Evolutionary conservation across 495 filamentous ascomycete species (phyloP), one percentile per base, ranked within the genome.

Genomic region (Aspergillus olivimuriae): DNA sequence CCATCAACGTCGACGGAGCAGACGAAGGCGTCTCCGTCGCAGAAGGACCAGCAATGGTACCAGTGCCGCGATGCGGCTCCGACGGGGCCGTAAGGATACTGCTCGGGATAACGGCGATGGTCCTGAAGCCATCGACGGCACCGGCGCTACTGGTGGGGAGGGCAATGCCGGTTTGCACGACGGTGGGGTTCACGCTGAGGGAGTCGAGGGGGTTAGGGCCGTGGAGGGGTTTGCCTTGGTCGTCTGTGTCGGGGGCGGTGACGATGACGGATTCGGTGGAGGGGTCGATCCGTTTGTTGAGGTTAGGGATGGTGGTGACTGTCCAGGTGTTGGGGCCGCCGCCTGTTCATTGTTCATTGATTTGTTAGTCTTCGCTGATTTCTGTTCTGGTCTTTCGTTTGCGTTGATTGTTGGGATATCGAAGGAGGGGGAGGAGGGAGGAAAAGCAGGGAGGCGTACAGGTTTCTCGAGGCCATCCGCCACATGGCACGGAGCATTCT

Each of bases 311-410:
- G 39, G 26, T 35, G 44, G 33, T 48, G 41, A 71, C 45, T 1
- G 47, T 62, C 50, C 52, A 73, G 42, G 54, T 36, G 21, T 50
- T 39, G 9, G 44, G 8, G 23, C 68, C 66, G 32, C 69, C 69
- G 40, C n/a, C n/a, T n/a, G n/a, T n/a, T n/a, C n/a, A n/a, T n/a
- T n/a, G n/a, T n/a, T n/a, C n/a, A n/a, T n/a, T n/a, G n/a, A n/a
- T n/a, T n/a, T n/a, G n/a, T n/a, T n/a, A n/a, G n/a, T n/a, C n/a
- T n/a, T n/a, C n/a, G n/a, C n/a, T n/a, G n/a, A n/a, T n/a, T n/a
- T n/a, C n/a, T n/a, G n/a, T n/a, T n/a, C n/a, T n/a, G n/a, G n/a
- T n/a, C n/a, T n/a, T n/a, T n/a, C n/a, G n/a, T n/a, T n/a, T n/a
- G n/a, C n/a, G n/a, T n/a, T n/a, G n/a, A n/a, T n/a, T n/a, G n/a